Conservation (phyloP, 2,329 filamentous ascomycete genomes). For the Seiridium unicorne region DNA sequence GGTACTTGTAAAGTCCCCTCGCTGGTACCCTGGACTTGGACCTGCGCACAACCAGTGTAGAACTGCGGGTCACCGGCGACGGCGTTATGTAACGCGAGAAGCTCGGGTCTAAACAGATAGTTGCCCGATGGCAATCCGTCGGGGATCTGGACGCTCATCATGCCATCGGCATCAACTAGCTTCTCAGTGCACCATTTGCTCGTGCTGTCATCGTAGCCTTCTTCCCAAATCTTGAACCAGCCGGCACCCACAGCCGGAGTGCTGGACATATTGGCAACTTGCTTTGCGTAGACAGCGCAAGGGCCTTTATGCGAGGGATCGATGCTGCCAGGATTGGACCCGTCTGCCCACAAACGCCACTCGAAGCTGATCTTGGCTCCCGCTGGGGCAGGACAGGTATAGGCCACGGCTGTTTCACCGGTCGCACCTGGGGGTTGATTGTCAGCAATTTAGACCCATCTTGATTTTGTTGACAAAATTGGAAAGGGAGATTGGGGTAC, state of each 20-base stretch:
- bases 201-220: constrained; percentile 57
- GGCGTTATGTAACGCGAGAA: constrained; percentile 67
- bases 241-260: constrained; percentile 59
- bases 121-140: constrained; percentile 59
- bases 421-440: constrained; percentile 33
- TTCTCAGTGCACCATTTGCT: constrained; percentile 69
- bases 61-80: constrained; percentile 64
- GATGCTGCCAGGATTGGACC: constrained; percentile 49
- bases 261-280: constrained; percentile 53
- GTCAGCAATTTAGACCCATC: too few species aligned
- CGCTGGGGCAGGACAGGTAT: constrained; percentile 46
- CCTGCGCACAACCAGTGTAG: constrained; percentile 70
- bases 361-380: constrained; percentile 63
- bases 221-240: constrained; percentile 78
- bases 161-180: constrained; percentile 62
- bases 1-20: constrained; percentile 47
- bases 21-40: constrained; percentile 55
- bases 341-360: constrained; percentile 56
- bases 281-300: constrained; percentile 73
- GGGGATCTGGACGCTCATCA: constrained; percentile 63
- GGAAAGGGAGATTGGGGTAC: constrained; percentile 18
- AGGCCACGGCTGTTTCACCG: constrained; percentile 43
- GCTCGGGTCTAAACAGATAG: constrained; percentile 71
- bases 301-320: constrained; percentile 58
- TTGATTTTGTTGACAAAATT: constrained; percentile 16